Percentiles rank a stretch among this genome's conserved stretches.
phyloP scores from a whole-genome alignment of 805 yeast genomes.

The Metschnikowia lochheadii region DNA sequence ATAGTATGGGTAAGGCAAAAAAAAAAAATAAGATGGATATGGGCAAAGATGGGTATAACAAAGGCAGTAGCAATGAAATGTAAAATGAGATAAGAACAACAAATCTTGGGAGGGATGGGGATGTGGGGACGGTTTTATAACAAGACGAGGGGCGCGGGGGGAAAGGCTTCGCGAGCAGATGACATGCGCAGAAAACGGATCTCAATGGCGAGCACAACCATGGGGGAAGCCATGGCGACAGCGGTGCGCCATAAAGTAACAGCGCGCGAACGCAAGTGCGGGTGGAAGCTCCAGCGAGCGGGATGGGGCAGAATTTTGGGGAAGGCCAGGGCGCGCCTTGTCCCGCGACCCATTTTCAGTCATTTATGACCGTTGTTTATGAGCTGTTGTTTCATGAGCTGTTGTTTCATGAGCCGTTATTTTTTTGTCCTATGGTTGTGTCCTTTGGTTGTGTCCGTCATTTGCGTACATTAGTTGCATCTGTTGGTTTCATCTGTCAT shows the following conservation, averaged over 20 bases:
- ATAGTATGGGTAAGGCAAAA: too few species aligned
- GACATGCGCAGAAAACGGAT: slow-evolving; percentile 7
- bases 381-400: too few species aligned
- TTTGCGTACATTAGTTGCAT: too few species aligned
- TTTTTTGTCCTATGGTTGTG: too few species aligned
- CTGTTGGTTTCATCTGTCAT: too few species aligned
- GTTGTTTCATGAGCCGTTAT: too few species aligned
- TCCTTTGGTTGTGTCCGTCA: too few species aligned
- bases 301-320: neutral
- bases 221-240: slow-evolving; percentile 7
- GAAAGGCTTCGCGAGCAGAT: slow-evolving; percentile 13
- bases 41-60: too few species aligned
- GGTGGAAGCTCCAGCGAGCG: neutral
- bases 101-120: neutral
- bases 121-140: neutral
- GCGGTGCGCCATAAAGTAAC: neutral
- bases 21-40: too few species aligned
- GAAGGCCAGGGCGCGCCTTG: neutral
- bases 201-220: slow-evolving; percentile 9
- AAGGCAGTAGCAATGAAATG: neutral
- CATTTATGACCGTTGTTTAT: too few species aligned
- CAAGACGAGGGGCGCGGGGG: neutral
- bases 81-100: neutral
- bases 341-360: too few species aligned
- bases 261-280: neutral